These are phyloP conservation scores for Neurospora sp. DNA, from an alignment of 495 filamentous ascomycete genomes.

Conservation along the genomic window DNA sequence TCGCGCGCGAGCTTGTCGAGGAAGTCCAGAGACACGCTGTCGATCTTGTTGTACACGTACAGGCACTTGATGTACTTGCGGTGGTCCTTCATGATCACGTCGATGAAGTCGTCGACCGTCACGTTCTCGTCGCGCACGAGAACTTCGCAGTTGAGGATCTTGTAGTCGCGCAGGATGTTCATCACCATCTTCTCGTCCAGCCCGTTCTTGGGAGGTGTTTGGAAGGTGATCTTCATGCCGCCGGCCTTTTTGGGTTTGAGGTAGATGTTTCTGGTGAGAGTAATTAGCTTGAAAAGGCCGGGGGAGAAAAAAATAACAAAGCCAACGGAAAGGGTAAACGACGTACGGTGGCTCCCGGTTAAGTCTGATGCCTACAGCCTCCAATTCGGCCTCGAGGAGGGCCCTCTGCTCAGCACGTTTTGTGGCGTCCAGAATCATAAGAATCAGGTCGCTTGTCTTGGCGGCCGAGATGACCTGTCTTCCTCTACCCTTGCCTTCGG, in stretches of 20 bases:
- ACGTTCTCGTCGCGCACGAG: slow-evolving; percentile 90
- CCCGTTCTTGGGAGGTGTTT: slow-evolving; percentile 65
- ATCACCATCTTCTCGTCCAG: slow-evolving; percentile 96
- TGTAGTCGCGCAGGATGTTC: slow-evolving; percentile 96
- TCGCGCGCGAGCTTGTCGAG: slow-evolving; percentile 87
- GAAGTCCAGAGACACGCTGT: slow-evolving; percentile 87
- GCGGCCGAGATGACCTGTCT: slow-evolving; percentile 98
- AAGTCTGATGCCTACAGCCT: slow-evolving; percentile 90
- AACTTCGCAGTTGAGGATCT: slow-evolving; percentile 96
- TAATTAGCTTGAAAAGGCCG: not conserved
- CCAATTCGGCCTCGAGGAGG: slow-evolving; percentile 82
- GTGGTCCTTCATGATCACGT: slow-evolving; percentile 96
- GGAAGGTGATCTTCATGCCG: slow-evolving; percentile 97
- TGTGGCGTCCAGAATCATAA: slow-evolving; percentile 96
- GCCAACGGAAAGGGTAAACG: not conserved
- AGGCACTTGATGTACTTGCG: slow-evolving; percentile 93
- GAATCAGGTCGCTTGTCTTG: slow-evolving; percentile 94
- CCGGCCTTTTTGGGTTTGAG: slow-evolving; percentile 96
- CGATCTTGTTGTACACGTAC: slow-evolving; percentile 99
- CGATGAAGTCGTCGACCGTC: slow-evolving; percentile 97
- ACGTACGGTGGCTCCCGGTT: slow-evolving; percentile 86
- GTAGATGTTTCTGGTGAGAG: slow-evolving; percentile 72
- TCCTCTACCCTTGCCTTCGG: slow-evolving; percentile 93
- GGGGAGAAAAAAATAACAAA: not conserved
- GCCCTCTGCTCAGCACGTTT: slow-evolving; percentile 93